Percentiles rank a stretch among this genome's conserved stretches.
phyloP scores from a whole-genome alignment of 2,329 filamentous ascomycete species.

The Penicillium sp. region DNA sequence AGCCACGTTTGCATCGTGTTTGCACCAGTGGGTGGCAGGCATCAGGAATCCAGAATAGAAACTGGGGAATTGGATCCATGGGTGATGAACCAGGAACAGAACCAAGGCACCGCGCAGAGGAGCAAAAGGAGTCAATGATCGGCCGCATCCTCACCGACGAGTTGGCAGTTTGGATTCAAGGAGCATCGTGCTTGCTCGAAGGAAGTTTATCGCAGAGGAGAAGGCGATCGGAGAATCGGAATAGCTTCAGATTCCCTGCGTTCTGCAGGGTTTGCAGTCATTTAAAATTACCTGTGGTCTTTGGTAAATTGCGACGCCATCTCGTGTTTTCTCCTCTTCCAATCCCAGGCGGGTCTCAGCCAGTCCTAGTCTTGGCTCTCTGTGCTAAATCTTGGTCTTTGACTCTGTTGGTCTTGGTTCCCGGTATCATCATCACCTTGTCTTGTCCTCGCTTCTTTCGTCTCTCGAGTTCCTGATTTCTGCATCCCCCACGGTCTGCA shows the following conservation, averaged over 20 bases:
- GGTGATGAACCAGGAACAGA: background rate
- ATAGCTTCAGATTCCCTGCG: constrained; percentile 1
- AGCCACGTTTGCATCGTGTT: background rate
- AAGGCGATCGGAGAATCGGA: background rate
- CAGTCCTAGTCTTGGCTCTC: background rate
- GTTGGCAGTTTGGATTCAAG: background rate
- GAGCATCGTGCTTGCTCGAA: background rate
- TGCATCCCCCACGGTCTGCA: background rate
- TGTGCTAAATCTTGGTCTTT: background rate
- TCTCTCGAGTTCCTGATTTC: background rate
- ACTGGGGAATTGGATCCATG: constrained; percentile 10
- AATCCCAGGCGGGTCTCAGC: background rate
- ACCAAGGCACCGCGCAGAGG: background rate
- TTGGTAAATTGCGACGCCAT: constrained; percentile 11
- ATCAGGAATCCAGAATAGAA: background rate
- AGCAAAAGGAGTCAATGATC: constrained; percentile 5
- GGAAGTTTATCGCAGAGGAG: background rate
- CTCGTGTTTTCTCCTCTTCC: constrained; percentile 8
- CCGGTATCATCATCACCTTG: background rate
- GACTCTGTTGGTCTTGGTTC: background rate
- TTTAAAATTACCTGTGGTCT: background rate
- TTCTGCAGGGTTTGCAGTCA: constrained; percentile 15
- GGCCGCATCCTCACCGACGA: background rate
- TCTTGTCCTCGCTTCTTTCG: background rate
- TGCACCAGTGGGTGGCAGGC: background rate